These are phyloP conservation scores for Ichthyophthirius multifiliis DNA, from an alignment of 169 alveolate genomes.

Conservation along the genomic window DNA sequence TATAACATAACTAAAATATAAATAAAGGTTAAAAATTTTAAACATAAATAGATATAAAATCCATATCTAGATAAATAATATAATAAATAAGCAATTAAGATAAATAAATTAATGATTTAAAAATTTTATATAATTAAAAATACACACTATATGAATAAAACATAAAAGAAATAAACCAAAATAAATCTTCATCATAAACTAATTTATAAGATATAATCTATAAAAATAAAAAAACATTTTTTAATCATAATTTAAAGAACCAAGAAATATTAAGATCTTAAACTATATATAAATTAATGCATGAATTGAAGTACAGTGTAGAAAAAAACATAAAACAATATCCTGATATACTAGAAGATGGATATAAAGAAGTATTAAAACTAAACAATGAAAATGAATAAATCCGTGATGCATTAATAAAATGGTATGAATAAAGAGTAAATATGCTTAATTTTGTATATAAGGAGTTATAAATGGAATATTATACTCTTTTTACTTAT, in stretches of 20 bases:
- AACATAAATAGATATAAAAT: too few relatives aligned
- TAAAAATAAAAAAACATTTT: background rate
- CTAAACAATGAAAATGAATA: constrained; percentile 1
- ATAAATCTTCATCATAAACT: too few relatives aligned
- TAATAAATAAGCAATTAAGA: too few relatives aligned
- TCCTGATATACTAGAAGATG: constrained; percentile 16
- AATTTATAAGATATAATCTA: background rate
- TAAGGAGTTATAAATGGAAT: background rate
- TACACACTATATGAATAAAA: too few relatives aligned
- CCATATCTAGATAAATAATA: too few relatives aligned
- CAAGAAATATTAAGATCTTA: background rate
- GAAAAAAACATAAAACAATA: background rate
- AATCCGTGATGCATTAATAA: constrained; percentile 6
- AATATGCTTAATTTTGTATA: background rate
- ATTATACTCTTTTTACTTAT: background rate
- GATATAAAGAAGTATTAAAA: background rate
- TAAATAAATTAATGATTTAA: too few relatives aligned
- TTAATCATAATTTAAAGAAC: background rate
- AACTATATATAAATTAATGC: background rate
- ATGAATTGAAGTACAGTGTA: constrained; percentile 13
- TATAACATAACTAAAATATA: too few relatives aligned
- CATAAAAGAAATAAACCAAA: too few relatives aligned
- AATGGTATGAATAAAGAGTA: background rate
- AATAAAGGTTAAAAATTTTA: too few relatives aligned
- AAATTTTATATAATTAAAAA: too few relatives aligned